Base-by-base conservation (phyloP, 306 rosid species). In the Glycine soja region DNA sequence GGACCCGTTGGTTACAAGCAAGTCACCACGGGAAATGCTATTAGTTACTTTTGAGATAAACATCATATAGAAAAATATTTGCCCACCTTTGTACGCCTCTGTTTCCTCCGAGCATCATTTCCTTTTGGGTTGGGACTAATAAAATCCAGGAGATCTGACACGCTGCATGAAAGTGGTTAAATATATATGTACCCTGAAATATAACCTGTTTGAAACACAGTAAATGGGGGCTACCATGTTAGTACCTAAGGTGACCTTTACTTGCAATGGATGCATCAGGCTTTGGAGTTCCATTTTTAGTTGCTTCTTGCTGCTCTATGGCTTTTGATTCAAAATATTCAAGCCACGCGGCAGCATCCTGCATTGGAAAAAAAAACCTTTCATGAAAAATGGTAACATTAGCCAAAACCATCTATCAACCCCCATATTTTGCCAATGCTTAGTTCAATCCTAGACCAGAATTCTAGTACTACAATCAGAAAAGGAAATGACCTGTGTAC, bases 161-260 rank as follows among this genome's bases (percentile, higher is more conserved):
- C 99, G 69, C 99, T 95, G 91, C 91, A 88, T 73, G 74, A 32
- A 84, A 80, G 80, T 40, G 80, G 73, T 84, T 67, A 77, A 81
- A 78, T 53, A 59, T 47, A 80, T 87, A 73, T 88, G 80, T 75
- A 52, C 67, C 83, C 42, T 14, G 51, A 78, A 83, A 58, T 66
- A n/a, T 70, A 13, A 74, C 61, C 52, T 53, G 75, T 81, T 77
- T 82, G 78, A 76, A 93, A 85, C 71, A 75, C 75, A 75, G 91
- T 85, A 94, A 81, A 80, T 36, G 9, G 91, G 88, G 89, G 83
- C 85, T 88, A 89, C 94, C 92, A 87, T 90, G 84, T 90, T 87
- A 93, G 86, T 95, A 95, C 99, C 99, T 95, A 89, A 95, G 99
- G 93, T 95, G 99, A 83, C 99, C 99, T 88, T 95, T 95, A 87